phyloP scores from a whole-genome alignment of 164 flowering plant genomes.

The Magnolia changhungtana region DNA sequence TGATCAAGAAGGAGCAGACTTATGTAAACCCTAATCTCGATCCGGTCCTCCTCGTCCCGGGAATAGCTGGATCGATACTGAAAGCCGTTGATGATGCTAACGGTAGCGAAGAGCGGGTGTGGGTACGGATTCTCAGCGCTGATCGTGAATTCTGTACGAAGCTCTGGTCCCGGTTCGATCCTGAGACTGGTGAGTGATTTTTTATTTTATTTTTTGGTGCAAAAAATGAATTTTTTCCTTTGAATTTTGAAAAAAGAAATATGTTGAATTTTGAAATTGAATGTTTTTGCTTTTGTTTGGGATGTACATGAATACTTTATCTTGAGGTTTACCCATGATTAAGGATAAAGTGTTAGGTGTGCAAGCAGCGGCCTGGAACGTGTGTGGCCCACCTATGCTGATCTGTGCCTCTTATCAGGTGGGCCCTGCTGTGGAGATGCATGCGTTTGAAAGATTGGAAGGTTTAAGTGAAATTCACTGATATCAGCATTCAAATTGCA shows the following conservation, averaged over 20 bases:
- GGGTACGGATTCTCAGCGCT: conserved; percentile 84
- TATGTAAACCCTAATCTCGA: conserved; percentile 81
- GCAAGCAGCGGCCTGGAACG: too few species aligned
- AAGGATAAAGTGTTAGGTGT: too few species aligned
- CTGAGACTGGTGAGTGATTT: conserved; percentile 56
- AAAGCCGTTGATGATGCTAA: conserved; percentile 55
- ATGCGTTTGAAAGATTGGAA: too few species aligned
- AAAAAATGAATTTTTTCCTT: neutral
- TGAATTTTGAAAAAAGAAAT: neutral
- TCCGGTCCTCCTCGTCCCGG: conserved; percentile 92
- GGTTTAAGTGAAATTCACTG: too few species aligned
- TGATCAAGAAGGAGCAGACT: conserved; percentile 43
- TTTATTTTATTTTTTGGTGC: neutral
- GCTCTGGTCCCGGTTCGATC: conserved; percentile 92
- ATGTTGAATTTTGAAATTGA: neutral
- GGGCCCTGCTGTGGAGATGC: too few species aligned
- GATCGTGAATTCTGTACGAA: conserved; percentile 69
- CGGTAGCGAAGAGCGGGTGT: conserved; percentile 69
- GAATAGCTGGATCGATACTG: conserved; percentile 90
- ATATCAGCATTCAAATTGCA: too few species aligned
- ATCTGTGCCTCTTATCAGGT: too few species aligned
- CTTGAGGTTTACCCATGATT: too few species aligned
- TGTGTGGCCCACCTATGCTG: too few species aligned
- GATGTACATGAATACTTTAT: neutral
- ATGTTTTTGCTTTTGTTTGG: neutral